phyloP scores from a whole-genome alignment of 345 rosid species.

The Rhizophora apiculata region DNA sequence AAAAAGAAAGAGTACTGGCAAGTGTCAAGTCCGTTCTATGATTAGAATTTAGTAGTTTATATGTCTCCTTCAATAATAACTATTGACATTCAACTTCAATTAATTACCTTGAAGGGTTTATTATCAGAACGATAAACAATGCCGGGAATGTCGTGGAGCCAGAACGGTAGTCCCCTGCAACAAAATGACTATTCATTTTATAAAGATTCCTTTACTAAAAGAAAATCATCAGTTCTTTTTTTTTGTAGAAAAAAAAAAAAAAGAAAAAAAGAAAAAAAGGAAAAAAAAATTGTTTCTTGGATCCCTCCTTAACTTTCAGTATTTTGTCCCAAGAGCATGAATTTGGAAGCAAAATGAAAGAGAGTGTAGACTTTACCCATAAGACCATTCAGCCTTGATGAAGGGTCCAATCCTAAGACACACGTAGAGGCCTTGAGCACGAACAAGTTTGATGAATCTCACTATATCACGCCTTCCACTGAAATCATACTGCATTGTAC shows the following conservation, averaged over 20 bases:
- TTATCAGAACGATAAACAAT: constrained; percentile 23
- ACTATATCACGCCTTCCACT: constrained; percentile 75
- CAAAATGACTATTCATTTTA: neutral
- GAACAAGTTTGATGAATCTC: constrained; percentile 69
- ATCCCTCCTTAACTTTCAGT: too few species aligned
- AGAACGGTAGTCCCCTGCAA: constrained; percentile 20
- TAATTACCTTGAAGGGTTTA: constrained; percentile 18
- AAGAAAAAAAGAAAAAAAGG: too few species aligned
- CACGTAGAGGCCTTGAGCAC: constrained; percentile 75
- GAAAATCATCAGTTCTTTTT: too few species aligned
- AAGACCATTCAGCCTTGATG: constrained; percentile 82
- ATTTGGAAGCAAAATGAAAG: neutral
- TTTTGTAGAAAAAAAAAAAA: too few species aligned
- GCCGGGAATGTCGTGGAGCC: constrained; percentile 20
- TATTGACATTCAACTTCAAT: neutral
- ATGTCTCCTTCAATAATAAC: too few species aligned
- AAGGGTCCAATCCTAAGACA: constrained; percentile 88
- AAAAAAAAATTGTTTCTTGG: too few species aligned
- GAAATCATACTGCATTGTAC: constrained; percentile 64
- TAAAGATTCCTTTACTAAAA: neutral
- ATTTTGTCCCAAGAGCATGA: too few species aligned
- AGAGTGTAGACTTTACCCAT: constrained; percentile 47
- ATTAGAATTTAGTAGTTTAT: too few species aligned
- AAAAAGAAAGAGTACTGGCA: too few species aligned
- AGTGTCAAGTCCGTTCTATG: too few species aligned